Base-by-base conservation (phyloP, 768 basidiomycete species). In the Boletus insuetus region DNA sequence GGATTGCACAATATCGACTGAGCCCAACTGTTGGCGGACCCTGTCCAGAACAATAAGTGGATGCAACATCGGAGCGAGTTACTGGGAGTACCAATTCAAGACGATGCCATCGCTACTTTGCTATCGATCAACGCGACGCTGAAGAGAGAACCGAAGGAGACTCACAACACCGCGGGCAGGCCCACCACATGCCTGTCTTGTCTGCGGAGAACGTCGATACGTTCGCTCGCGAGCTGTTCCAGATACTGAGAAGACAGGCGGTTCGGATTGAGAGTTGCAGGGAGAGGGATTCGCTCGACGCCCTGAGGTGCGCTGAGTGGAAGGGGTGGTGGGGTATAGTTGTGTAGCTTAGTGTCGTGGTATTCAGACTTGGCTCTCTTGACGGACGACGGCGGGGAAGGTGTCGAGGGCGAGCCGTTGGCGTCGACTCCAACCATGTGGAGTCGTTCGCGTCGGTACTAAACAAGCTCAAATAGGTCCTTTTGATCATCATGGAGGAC, bases 401-500 rank as follows among this genome's bases (percentile, higher is more conserved):
- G 41, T 4, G 50, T 58, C 20, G 62, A 34, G 11, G 24, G 29
- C 40, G 49, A 35, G 38, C 7, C 6, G 44, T 56, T 42, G 52
- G 42, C 34, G 53, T 47, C 39, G 34, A 29, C 29, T 8, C 1
- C 38, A n/a, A 39, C 8, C 38, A 39, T 14, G 38, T n/a, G 34
- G 34, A 11, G 34, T 14, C 34, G 37, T 3, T 9, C 38, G 17
- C 35, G 35, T 7, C 35, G 3, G 2, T 37, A 29, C 26, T 40
- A 68, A 72, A 72, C 50, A 72, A 46, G 13, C 51, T 59, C 51
- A 65, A 67, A 62, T 40, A 54, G 17, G 19, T 34, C 44, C 6
- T 39, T 39, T 45, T 37, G 43, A 24, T 14, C 10, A 61, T 67
- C 14, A 60, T 67, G 66, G 76, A 78, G 55, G 76, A 77, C 56